These are phyloP conservation scores for Dendrobium huoshanense DNA, from an alignment of 106 monocot genomes.

Conservation along the genomic window DNA sequence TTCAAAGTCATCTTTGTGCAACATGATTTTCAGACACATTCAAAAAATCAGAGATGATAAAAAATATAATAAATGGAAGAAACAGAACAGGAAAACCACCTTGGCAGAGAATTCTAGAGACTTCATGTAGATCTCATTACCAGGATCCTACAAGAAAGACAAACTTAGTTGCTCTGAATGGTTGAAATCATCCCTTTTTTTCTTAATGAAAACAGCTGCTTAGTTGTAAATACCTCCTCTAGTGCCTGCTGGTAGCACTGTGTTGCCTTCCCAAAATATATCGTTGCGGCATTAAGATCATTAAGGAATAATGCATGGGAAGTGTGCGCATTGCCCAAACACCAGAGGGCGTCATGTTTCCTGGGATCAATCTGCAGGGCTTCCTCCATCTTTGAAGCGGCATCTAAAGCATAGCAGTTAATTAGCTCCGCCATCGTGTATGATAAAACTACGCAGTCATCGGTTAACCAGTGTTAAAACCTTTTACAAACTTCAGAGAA, in stretches of 20 bases:
- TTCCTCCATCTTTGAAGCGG: slow-evolving; percentile 68
- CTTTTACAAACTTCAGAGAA: slow-evolving; percentile 5
- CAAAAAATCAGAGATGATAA: not conserved
- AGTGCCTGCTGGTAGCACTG: slow-evolving; percentile 60
- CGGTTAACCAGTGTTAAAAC: not conserved
- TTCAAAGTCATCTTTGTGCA: not conserved
- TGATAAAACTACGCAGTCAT: not conserved
- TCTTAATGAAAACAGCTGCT: not conserved
- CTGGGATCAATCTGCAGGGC: slow-evolving; percentile 61
- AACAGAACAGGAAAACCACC: slow-evolving; percentile 22
- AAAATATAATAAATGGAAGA: not conserved
- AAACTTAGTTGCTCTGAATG: not conserved
- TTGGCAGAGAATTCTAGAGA: slow-evolving; percentile 67
- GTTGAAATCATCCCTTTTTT: not conserved
- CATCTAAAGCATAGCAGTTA: slow-evolving; percentile 27
- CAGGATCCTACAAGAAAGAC: slow-evolving; percentile 49
- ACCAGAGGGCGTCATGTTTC: slow-evolving; percentile 81
- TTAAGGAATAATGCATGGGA: slow-evolving; percentile 54
- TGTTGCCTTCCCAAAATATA: slow-evolving; percentile 56
- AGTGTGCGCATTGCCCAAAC: slow-evolving; percentile 84
- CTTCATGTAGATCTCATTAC: slow-evolving; percentile 70
- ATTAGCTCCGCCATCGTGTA: not conserved
- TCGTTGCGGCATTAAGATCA: slow-evolving; percentile 41
- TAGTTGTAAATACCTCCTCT: slow-evolving; percentile 36
- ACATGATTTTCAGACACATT: not conserved